phyloP scores from a whole-genome alignment of 306 rosid genomes.

The Astragalus glycyphyllos region DNA sequence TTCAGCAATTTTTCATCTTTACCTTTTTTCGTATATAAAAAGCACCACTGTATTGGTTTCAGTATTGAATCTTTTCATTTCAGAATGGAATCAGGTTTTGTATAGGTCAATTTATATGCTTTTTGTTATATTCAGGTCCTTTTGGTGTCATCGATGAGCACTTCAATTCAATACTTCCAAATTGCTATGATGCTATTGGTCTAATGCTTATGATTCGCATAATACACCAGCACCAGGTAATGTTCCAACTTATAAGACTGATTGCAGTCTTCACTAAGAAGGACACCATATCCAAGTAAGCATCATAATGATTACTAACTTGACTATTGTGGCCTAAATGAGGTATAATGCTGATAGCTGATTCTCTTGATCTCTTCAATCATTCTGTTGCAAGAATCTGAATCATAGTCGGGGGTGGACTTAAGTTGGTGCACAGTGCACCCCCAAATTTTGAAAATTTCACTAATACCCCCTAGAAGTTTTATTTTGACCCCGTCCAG shows the following conservation, averaged over 20 bases:
- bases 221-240: conserved; percentile 90
- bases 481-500: no score
- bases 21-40: conserved; percentile 19
- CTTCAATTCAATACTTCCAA: conserved; percentile 75
- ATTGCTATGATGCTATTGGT: conserved; percentile 92
- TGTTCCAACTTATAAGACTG: conserved; percentile 7
- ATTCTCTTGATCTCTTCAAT: conserved; percentile 11
- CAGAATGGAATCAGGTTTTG: conserved; percentile 16
- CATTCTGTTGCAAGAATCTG: conserved; percentile 24
- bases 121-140: conserved; percentile 67
- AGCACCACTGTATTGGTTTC: conserved; percentile 4
- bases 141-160: conserved; percentile 89
- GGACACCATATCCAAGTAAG: conserved; percentile 32
- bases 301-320: conserved; percentile 33
- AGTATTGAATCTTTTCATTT: conserved; percentile 19
- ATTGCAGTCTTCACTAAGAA: conserved; percentile 24
- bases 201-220: conserved; percentile 93
- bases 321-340: conserved; percentile 1
- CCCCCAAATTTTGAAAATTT: no score
- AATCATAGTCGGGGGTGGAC: conserved; percentile 15
- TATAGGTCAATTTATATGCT: conserved; percentile 29
- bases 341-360: conserved; percentile 8
- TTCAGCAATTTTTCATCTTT: not conserved
- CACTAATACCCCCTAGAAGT: no score
- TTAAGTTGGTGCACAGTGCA: no score